A percentile compares a stretch with the other conserved stretches of the same genome.
Conservation (phyloP, 306 rosid genomes). For the Styphnolobium japonicum region DNA sequence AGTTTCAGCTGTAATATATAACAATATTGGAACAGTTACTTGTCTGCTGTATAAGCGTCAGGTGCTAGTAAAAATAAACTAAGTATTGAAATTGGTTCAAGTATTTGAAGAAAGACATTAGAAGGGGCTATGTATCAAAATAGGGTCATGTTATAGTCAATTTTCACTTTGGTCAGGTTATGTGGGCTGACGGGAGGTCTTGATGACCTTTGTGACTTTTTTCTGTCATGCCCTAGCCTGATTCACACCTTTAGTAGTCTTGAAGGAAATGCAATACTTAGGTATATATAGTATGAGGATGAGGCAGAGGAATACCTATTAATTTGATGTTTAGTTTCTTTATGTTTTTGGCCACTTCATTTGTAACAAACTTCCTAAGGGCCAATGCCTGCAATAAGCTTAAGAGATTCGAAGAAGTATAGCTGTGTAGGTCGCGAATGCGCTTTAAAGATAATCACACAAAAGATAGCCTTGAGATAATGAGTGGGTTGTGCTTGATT, state of each 20-base stretch:
- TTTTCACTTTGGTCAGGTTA: not conserved
- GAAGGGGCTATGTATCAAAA: not conserved
- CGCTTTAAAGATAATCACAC: not conserved
- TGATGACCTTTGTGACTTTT: not conserved
- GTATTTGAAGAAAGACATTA: not conserved
- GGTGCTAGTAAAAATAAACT: not conserved
- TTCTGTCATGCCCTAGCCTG: not conserved
- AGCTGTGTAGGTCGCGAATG: not conserved
- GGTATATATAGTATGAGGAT: not conserved
- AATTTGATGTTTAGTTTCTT: not conserved
- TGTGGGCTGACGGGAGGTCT: not conserved
- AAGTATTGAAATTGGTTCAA: not conserved
- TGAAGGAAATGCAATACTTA: not conserved
- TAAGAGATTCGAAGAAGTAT: conserved; percentile 7
- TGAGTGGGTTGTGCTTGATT: not conserved
- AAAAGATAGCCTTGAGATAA: not conserved
- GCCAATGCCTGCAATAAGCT: not conserved
- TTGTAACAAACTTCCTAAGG: not conserved
- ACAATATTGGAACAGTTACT: not conserved
- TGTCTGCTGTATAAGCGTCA: not conserved
- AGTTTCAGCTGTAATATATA: not conserved
- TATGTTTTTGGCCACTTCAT: not conserved
- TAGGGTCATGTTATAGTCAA: not conserved
- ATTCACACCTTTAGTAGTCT: not conserved
- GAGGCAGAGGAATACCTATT: not conserved